Evolutionary conservation across 768 basidiomycete species (phyloP).

Genomic region (Terana coerulea): DNA sequence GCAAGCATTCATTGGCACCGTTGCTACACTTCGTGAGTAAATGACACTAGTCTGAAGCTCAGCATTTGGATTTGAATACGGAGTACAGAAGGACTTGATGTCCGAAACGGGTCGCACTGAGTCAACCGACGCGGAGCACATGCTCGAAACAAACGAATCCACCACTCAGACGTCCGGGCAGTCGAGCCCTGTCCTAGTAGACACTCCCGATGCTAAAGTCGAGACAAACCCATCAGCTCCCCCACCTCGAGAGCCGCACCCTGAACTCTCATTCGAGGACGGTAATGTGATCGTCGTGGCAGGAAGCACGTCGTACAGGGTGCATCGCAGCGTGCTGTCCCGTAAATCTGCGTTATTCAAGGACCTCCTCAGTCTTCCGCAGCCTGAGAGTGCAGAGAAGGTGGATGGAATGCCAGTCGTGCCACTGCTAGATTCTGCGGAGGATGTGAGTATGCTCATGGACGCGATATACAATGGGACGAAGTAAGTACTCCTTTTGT

Average conservation of each 20-base stretch:
- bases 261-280: slow-evolving; percentile 6
- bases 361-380: slow-evolving; percentile 7
- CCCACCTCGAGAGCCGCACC: not conserved
- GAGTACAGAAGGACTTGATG: too few species aligned
- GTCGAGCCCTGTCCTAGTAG: too few species aligned
- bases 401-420: slow-evolving; percentile 7
- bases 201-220: not conserved
- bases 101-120: not conserved
- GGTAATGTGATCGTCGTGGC: slow-evolving; percentile 11
- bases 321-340: slow-evolving; percentile 1
- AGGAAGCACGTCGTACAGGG: not conserved
- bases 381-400: slow-evolving; percentile 10
- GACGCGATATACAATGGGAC: slow-evolving; percentile 9
- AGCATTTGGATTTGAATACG: too few species aligned
- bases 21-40: too few species aligned
- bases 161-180: not conserved
- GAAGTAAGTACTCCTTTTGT: not conserved
- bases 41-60: too few species aligned
- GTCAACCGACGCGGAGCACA: not conserved
- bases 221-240: not conserved
- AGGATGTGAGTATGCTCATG: not conserved
- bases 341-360: slow-evolving; percentile 12
- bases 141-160: not conserved
- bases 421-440: not conserved
- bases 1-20: too few species aligned